Percentiles rank a stretch among this genome's conserved stretches.
Conservation (phyloP, 768 basidiomycete genomes). For the Rhodosporidiobolus sp. region DNA sequence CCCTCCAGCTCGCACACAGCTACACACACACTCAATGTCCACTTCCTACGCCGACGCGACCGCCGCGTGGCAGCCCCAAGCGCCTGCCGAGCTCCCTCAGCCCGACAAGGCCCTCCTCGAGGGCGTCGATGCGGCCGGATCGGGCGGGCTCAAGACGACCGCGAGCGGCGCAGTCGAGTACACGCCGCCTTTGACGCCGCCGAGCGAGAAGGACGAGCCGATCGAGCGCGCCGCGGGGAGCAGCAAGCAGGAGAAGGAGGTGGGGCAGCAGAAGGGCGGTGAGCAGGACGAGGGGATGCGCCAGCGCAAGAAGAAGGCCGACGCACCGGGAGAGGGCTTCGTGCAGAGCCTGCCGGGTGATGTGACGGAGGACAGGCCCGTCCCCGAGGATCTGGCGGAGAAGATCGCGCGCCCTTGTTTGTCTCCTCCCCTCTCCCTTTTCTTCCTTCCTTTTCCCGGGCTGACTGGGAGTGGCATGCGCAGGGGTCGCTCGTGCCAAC, state of each 20-base stretch:
- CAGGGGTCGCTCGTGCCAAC: constrained; percentile 25
- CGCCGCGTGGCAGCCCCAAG: not conserved
- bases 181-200: constrained; percentile 7
- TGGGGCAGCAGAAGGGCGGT: not conserved
- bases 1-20: too few species aligned
- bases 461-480: not conserved
- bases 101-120: not conserved
- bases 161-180: not conserved
- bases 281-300: not conserved
- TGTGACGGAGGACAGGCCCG: not conserved
- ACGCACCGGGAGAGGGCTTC: constrained; percentile 2
- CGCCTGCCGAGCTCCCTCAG: not conserved
- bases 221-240: not conserved
- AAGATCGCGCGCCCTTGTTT: constrained; percentile 22
- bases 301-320: not conserved
- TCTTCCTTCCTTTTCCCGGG: not conserved
- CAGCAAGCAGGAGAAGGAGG: not conserved
- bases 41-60: too few species aligned
- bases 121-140: not conserved
- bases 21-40: too few species aligned
- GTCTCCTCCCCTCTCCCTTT: not conserved
- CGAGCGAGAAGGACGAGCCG: not conserved
- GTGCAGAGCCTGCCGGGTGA: constrained; percentile 9
- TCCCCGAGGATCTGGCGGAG: constrained; percentile 19
- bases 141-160: not conserved